Base-by-base conservation (phyloP, 1,139 yeast species). In the Blastobotrys petasosporus region DNA sequence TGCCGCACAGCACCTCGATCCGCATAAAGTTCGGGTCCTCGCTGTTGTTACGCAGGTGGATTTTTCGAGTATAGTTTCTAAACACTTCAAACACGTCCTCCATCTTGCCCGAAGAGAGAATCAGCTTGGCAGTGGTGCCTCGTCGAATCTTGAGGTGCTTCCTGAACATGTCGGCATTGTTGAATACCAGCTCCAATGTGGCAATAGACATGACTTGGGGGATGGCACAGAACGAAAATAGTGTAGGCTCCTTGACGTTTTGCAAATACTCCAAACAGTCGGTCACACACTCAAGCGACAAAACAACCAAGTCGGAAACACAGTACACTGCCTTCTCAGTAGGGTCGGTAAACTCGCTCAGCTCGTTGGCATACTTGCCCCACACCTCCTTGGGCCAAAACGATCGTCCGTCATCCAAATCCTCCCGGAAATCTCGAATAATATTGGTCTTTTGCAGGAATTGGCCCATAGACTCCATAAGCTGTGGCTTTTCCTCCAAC, bases 201-300 rank as follows among this genome's bases (percentile, higher is more conserved):
- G 97, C 97, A 63, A 92, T 83, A 36, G 97, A 96, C 98, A 92
- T 92, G 30, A 90, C 97, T 68, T 92, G 98, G 15, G 98, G 98
- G 61, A 92, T 92, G 13, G 97, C 90, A 69, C 97, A 90, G 71
- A 92, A 92, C 55, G 82, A 83, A 72, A 87, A 92, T 44, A 84
- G 70, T 0, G 95, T 80, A 47, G 85, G 86, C 60, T 94, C 98
- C 51, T 77, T 76, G 41, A 92, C 78, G 55, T 82, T 73, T 23
- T 94, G 76, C 49, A 94, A 74, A 62, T 85, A 94, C 47, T 77
- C 76, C 58, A 94, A 73, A 32, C 82, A 85, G 60, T 87, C 94
- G 47, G 77, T 77, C 37, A 79, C 92, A 59, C 90, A 97, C 36
- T 71, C 72, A 62, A 94, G 72, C 0, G 95, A 82, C 62, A 88